These are phyloP conservation scores for Clitopilus hobsonii DNA, from an alignment of 768 basidiomycete species.

Conservation along the genomic window DNA sequence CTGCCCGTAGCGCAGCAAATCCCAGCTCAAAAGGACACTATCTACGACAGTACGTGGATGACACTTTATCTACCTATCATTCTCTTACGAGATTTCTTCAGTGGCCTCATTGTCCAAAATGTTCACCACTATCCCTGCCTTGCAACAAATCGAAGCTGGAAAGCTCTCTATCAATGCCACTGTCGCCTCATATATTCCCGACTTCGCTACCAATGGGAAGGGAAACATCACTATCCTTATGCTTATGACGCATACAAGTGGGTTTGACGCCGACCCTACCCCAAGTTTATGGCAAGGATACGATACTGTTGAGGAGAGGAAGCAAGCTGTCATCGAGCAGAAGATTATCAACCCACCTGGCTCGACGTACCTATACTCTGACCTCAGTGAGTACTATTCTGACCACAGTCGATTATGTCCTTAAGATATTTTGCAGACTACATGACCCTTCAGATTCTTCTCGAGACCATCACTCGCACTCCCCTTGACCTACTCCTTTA, in stretches of 20 bases:
- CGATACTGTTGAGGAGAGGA: slow-evolving; percentile 17
- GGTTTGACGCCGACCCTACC: slow-evolving; percentile 21
- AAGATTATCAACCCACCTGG: slow-evolving; percentile 18
- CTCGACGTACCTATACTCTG: slow-evolving; percentile 19
- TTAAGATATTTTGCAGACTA: slow-evolving; percentile 11
- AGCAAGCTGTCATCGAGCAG: slow-evolving; percentile 15
- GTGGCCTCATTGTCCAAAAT: slow-evolving; percentile 26
- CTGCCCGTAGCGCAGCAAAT: slow-evolving; percentile 13
- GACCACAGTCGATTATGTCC: too few relatives aligned
- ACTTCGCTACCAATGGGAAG: slow-evolving; percentile 21
- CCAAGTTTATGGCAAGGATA: slow-evolving; percentile 22
- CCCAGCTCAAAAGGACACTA: slow-evolving; percentile 14
- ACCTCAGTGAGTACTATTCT: slow-evolving; percentile 15
- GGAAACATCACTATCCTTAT: slow-evolving; percentile 20
- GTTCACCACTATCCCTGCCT: slow-evolving; percentile 20
- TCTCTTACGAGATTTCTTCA: slow-evolving; percentile 1
- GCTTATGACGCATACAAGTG: slow-evolving; percentile 23
- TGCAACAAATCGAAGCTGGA: slow-evolving; percentile 21
- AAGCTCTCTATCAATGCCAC: slow-evolving; percentile 13
- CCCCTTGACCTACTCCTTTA: slow-evolving; percentile 18
- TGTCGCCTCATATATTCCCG: slow-evolving; percentile 19
- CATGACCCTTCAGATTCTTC: slow-evolving; percentile 21
- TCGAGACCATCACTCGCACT: slow-evolving; percentile 17
- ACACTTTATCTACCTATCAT: not conserved
- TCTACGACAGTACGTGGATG: slow-evolving; percentile 19